Base-by-base conservation (phyloP, 2,329 filamentous ascomycete genomes). In the Torrubiellomyces zombiae region DNA sequence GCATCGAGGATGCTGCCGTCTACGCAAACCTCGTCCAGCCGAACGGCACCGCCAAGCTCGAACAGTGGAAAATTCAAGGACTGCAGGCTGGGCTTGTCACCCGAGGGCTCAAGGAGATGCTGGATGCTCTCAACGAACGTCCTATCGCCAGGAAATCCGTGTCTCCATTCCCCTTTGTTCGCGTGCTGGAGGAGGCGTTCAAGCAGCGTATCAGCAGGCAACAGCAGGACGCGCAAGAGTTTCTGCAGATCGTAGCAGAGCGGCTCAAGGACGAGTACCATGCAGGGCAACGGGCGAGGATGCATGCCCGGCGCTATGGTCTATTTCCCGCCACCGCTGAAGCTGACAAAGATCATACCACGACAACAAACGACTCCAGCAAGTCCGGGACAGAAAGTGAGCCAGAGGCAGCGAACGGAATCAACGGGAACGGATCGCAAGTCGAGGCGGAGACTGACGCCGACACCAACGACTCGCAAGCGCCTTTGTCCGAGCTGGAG, bases 201-300 rank as follows among this genome's bases (percentile, higher is more conserved):
- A 71, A 72, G 28, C 86, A 91, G 41, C 73, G 80, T 39, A 92
- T 98, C 39, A 94, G 80, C 45, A 67, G 86, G 27, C 82, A 89
- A 44, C 89, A 98, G 51, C 89, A 98, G 51, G 89, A 98, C 55
- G 89, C 89, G 8, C 89, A 98, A 44, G 89, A 98, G 48, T 94
- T 98, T 35, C 54, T 98, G 28, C 89, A 98, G 53, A 75, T 95
- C 24, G 76, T 98, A 9, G 78, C 82, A 3, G 86, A 98, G 55
- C 67, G 86, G 26, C 58, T 98, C 28, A 83, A 81, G 41, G 89
- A 98, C 43, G 89, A 98, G 51, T 93, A 94, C 42, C 75, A 91
- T 44, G 83, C 83, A 4, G 83, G 82, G 2, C 65, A 68, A 39
- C 68, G 76, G 43, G 83, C 81, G 9, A 64, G 85, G 33, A 56